Conservation (phyloP, 345 rosid species). For the Aquilaria yunnanensis region DNA sequence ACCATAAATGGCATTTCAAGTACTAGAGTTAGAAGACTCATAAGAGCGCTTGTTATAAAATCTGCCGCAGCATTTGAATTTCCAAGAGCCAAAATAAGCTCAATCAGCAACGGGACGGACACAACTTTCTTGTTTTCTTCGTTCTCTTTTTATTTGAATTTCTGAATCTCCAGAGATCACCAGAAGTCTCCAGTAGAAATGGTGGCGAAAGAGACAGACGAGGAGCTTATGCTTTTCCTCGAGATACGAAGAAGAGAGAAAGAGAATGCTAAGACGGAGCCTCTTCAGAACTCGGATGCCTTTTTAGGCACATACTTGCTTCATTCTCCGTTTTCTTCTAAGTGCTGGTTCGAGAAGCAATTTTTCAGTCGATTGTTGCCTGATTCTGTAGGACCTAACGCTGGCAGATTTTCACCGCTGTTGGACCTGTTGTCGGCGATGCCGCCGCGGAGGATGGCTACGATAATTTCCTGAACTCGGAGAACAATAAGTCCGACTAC, state of each 20-base stretch:
- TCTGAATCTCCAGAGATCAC: too few species aligned
- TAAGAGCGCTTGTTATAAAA: too few species aligned
- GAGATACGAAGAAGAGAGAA: conserved; percentile 81
- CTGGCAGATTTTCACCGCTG: conserved; percentile 28
- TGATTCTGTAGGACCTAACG: conserved; percentile 26
- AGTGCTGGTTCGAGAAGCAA: not conserved
- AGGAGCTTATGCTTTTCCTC: conserved; percentile 66
- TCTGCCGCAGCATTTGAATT: too few species aligned
- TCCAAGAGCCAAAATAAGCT: too few species aligned
- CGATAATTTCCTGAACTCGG: conserved; percentile 66
- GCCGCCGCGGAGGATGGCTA: conserved; percentile 50
- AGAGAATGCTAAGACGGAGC: conserved; percentile 23
- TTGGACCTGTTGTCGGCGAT: conserved; percentile 32
- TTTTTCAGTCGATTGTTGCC: not conserved
- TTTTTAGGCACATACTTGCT: conserved; percentile 24
- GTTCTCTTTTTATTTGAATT: too few species aligned
- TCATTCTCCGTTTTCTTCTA: not conserved
- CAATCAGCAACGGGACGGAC: too few species aligned
- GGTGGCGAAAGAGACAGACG: conserved; percentile 59
- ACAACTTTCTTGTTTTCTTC: too few species aligned
- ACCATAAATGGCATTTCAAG: too few species aligned
- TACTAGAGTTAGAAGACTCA: too few species aligned
- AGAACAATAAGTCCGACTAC: conserved; percentile 73
- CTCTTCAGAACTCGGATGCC: conserved; percentile 28
- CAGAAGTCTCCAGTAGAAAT: conserved; percentile 1